A percentile compares a stretch with the other conserved stretches of the same genome.
Conservation (phyloP, 2,329 filamentous ascomycete species). For the Aureobasidium melanogenum region DNA sequence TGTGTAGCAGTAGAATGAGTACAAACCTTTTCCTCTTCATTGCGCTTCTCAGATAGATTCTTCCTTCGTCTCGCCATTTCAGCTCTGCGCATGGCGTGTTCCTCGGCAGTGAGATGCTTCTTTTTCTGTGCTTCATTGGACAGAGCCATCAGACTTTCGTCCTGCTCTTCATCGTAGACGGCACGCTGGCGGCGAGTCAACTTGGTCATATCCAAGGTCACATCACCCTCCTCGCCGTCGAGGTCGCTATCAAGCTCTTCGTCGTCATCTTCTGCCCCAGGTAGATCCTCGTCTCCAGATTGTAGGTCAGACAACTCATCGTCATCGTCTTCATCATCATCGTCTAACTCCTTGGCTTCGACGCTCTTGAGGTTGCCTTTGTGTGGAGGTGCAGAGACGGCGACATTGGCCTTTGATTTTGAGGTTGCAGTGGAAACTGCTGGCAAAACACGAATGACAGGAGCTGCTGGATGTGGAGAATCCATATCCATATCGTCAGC, state of each 20-base stretch:
- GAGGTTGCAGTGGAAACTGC: constrained; percentile 13
- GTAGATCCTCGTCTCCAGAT: constrained; percentile 33
- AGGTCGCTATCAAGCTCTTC: constrained; percentile 32
- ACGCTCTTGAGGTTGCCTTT: constrained; percentile 31
- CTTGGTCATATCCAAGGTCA: constrained; percentile 55
- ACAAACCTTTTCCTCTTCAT: constrained; percentile 64
- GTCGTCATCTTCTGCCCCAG: constrained; percentile 17
- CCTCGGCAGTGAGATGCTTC: constrained; percentile 63
- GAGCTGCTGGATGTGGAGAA: constrained; percentile 26
- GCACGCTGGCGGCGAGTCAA: constrained; percentile 62
- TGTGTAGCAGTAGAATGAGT: not conserved
- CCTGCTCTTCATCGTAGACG: constrained; percentile 43
- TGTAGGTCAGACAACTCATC: constrained; percentile 25
- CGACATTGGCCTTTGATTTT: constrained; percentile 21
- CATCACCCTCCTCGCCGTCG: constrained; percentile 32
- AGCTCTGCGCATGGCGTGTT: constrained; percentile 62
- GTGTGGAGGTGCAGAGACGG: constrained; percentile 21
- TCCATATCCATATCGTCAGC: constrained; percentile 25
- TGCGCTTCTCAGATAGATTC: constrained; percentile 67
- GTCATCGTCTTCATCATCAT: constrained; percentile 28
- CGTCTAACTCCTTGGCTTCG: constrained; percentile 44
- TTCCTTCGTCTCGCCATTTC: constrained; percentile 68
- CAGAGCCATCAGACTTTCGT: constrained; percentile 37
- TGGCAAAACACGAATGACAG: constrained; percentile 23
- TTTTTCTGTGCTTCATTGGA: constrained; percentile 63